These are phyloP conservation scores for Scenedesmus sp. DNA, from an alignment of 163 green algal genomes.

Conservation along the genomic window DNA sequence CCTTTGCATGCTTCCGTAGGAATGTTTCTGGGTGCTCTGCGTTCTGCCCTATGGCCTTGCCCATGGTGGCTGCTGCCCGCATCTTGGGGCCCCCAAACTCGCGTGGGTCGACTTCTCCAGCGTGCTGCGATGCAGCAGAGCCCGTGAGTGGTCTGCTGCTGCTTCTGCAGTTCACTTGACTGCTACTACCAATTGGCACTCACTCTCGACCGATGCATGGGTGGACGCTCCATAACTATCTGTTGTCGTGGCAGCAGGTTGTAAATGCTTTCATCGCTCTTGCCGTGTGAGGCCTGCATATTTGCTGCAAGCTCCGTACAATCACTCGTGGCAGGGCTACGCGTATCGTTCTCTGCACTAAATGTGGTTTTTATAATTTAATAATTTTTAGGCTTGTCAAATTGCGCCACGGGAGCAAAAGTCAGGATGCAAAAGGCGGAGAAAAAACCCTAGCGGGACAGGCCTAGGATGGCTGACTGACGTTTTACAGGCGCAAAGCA, in stretches of 20 bases:
- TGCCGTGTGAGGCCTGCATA: neutral
- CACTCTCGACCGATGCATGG: slow-evolving; percentile 72
- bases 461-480: neutral
- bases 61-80: slow-evolving; percentile 68
- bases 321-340: neutral
- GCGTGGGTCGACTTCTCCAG: slow-evolving; percentile 64
- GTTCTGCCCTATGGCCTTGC: slow-evolving; percentile 67
- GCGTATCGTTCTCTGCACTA: neutral
- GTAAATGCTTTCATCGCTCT: slow-evolving; percentile 75
- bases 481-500: neutral
- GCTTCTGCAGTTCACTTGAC: neutral
- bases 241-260: slow-evolving; percentile 70
- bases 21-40: slow-evolving; percentile 58
- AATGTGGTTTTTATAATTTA: neutral
- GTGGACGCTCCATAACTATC: slow-evolving; percentile 54
- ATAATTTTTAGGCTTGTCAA: too few relatives aligned
- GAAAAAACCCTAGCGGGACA: neutral
- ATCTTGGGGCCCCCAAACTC: slow-evolving; percentile 70
- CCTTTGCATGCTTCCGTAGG: slow-evolving; percentile 72
- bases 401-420: too few relatives aligned
- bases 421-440: too few relatives aligned
- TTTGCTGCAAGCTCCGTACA: neutral
- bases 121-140: slow-evolving; percentile 56
- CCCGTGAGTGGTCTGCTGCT: neutral
- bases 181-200: neutral